Percentiles rank a stretch among this genome's conserved stretches.
These are phyloP conservation scores for Magnaporthales sp. DNA, from an alignment of 2,329 filamentous ascomycete genomes.

Conservation along the genomic window DNA sequence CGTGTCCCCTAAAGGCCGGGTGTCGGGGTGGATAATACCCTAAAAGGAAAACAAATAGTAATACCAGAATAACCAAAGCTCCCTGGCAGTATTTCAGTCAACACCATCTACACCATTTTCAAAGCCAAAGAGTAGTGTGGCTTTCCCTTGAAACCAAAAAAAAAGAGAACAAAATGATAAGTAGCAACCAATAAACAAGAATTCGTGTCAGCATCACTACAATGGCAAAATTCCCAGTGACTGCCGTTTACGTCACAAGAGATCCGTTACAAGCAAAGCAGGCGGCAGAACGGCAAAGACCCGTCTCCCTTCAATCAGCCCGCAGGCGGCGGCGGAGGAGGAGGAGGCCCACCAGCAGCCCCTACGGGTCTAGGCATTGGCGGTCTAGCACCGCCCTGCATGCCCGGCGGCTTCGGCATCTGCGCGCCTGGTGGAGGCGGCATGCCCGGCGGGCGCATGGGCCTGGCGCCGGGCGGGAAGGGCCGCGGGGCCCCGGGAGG, in stretches of 20 bases:
- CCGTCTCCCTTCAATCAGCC: not conserved
- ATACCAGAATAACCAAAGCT: too few relatives aligned
- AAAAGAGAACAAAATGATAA: not conserved
- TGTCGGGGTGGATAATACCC: too few relatives aligned
- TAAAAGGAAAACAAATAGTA: too few relatives aligned
- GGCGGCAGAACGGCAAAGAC: not conserved
- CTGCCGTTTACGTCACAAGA: not conserved
- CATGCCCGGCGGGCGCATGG: not conserved
- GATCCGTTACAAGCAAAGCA: not conserved
- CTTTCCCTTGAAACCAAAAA: not conserved
- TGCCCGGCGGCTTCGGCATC: not conserved
- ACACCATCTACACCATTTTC: too few relatives aligned
- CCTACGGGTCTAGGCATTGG: not conserved
- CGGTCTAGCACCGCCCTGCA: not conserved
- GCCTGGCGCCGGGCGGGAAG: not conserved
- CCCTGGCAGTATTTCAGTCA: too few relatives aligned
- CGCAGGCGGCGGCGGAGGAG: not conserved
- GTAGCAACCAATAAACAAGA: not conserved
- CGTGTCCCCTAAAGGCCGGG: too few relatives aligned
- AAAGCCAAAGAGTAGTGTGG: not conserved
- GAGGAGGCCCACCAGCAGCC: not conserved
- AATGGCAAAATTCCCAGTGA: not conserved
- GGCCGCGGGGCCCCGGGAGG: not conserved
- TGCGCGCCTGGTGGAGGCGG: not conserved
- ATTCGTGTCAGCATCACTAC: not conserved